Evolutionary conservation across 495 filamentous ascomycete species (phyloP), one percentile per base, ranked within the genome.

Genomic region (Neurospora sp.): DNA sequence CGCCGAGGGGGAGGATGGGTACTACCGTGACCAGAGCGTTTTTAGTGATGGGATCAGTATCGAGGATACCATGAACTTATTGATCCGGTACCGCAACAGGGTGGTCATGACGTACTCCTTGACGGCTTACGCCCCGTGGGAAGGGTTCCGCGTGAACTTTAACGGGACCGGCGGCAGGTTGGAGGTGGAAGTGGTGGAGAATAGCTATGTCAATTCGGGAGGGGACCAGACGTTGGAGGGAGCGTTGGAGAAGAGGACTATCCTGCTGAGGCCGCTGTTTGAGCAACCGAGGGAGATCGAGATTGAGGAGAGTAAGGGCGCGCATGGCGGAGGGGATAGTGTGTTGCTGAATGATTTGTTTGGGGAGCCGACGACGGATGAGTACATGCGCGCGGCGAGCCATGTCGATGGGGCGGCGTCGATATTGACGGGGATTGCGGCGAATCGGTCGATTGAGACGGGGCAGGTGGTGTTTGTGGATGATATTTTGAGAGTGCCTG

Each of bases 1-100:
- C 34, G 86, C 88, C 15, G 87, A 90, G 80, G 83, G 87, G 88
- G 89, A 28, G 73, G 87, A 90, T 75, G 84, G 84, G 21, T 89
- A 90, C 71, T 84, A 85, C 69, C 83, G 87, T n/a, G 87, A 89
- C 72, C 87, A 88, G 78, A 88, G 84, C 75, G 87, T 89, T 9
- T 89, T 89, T 69, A 83, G 86, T 0, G 88, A 90, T 71, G 88
- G 87, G 6, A 88, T 90, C 71, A 88, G 82, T 73, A 89, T 89
- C 73, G 87, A 90, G 77, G 87, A 89, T 73, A 89, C 86, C 5
- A 88, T 89, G 87, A 86, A 85, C 43, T 77, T 89, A 70, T 79
- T 89, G 72, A 86, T 90, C 70, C 80, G 84, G 76, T 90, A 90
- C 74, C 81, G 82, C 13, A 85, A 83, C 72, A 85, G 85, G 2